Percentiles rank a stretch among this genome's conserved stretches.
phyloP scores from a whole-genome alignment of 2,329 filamentous ascomycete species.

The Grosmannia penicillata region DNA sequence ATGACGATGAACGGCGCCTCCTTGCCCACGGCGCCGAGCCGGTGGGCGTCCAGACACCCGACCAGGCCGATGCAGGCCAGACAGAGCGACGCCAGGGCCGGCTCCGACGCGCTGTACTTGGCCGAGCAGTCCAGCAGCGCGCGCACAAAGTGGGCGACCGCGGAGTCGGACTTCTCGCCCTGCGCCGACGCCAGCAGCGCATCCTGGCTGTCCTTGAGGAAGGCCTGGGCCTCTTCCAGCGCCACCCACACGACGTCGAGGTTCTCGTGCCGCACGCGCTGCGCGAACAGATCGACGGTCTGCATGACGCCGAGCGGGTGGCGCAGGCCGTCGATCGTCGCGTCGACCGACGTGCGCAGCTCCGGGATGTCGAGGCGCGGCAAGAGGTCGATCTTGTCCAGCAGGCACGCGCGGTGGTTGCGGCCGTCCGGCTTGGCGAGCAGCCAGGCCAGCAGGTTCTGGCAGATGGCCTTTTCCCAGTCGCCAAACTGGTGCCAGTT shows the following conservation, averaged over 20 bases:
- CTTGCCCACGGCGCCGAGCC: slow-evolving; percentile 65
- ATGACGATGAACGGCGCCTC: slow-evolving; percentile 74
- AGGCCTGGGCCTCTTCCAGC: slow-evolving; percentile 60
- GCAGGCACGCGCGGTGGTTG: slow-evolving; percentile 45
- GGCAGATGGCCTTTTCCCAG: slow-evolving; percentile 42
- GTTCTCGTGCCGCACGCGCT: slow-evolving; percentile 70
- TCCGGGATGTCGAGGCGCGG: slow-evolving; percentile 65
- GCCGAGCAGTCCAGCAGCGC: slow-evolving; percentile 74
- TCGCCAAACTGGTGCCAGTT: slow-evolving; percentile 60
- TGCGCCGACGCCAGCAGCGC: slow-evolving; percentile 67
- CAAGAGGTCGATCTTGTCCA: slow-evolving; percentile 55
- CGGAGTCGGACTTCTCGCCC: slow-evolving; percentile 68
- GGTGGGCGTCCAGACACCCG: slow-evolving; percentile 82
- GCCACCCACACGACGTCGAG: slow-evolving; percentile 72
- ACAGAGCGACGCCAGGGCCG: slow-evolving; percentile 56
- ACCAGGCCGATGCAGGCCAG: slow-evolving; percentile 76
- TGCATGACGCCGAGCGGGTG: slow-evolving; percentile 49
- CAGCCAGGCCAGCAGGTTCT: slow-evolving; percentile 48
- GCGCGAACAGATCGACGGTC: slow-evolving; percentile 54
- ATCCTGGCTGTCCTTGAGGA: slow-evolving; percentile 57
- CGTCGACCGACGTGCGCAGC: slow-evolving; percentile 48
- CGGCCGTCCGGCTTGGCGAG: slow-evolving; percentile 24
- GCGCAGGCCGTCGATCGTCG: slow-evolving; percentile 49
- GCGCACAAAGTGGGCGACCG: slow-evolving; percentile 57
- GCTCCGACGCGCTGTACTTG: slow-evolving; percentile 56